Evolutionary conservation across 202 grass and related monocot genomes (phyloP).

Genomic region (Miscanthus sacchariflorus): DNA sequence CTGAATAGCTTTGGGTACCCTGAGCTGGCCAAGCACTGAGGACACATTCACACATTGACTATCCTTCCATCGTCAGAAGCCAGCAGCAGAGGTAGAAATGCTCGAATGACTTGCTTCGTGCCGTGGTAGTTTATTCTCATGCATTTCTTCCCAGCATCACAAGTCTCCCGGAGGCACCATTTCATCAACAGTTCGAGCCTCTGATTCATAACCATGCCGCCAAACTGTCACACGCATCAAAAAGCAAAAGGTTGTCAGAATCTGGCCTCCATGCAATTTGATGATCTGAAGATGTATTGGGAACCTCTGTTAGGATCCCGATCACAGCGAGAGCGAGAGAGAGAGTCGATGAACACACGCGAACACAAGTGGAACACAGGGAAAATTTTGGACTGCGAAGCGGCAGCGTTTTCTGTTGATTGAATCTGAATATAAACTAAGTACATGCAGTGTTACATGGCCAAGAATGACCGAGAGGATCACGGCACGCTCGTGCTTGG

Average conservation of each 20-base stretch:
- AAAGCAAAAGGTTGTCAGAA: not conserved
- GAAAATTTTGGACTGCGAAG: no score
- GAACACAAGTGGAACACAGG: no score
- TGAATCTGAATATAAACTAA: no score
- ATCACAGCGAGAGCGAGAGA: no score
- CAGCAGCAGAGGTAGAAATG: constrained; percentile 51
- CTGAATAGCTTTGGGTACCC: constrained; percentile 15
- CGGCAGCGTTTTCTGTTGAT: no score
- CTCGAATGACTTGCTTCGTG: constrained; percentile 46
- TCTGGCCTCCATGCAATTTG: not conserved
- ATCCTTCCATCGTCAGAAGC: constrained; percentile 45
- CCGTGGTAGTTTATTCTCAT: constrained; percentile 64
- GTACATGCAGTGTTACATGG: no score
- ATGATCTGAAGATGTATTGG: not conserved
- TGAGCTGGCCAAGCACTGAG: constrained; percentile 37
- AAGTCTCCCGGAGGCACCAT: constrained; percentile 28
- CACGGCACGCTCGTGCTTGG: no score
- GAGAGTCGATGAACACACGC: no score
- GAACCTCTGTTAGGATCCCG: not conserved
- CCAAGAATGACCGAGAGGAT: no score
- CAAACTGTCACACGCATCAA: not conserved
- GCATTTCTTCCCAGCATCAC: constrained; percentile 46
- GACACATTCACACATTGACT: constrained; percentile 62
- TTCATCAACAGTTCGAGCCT: constrained; percentile 2
- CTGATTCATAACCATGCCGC: not conserved